Percentiles rank a stretch among this genome's conserved stretches.
Conservation (phyloP, 75 land plant genomes). For the Selaginella moellendorffii region DNA sequence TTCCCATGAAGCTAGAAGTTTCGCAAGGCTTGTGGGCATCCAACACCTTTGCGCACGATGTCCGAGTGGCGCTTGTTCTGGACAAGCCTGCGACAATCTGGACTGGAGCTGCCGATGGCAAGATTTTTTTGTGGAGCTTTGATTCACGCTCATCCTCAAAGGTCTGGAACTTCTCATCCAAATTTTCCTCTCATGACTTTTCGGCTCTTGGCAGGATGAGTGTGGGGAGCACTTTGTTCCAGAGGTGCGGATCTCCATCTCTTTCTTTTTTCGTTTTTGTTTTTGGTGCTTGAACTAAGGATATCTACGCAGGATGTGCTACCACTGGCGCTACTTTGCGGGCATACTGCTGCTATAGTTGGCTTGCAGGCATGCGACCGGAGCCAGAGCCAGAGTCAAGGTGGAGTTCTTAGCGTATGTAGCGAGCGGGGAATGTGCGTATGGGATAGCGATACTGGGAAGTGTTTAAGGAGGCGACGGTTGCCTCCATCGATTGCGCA, state of each 20-base stretch:
- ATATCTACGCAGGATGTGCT: constrained; percentile 22
- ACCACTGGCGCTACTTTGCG: constrained; percentile 58
- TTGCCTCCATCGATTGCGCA: constrained; percentile 62
- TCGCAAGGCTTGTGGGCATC: not conserved
- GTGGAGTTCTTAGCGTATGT: constrained; percentile 43
- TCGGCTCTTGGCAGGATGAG: no score
- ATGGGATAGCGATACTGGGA: constrained; percentile 55
- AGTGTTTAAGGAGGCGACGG: constrained; percentile 46
- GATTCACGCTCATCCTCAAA: constrained; percentile 13
- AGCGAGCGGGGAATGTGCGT: constrained; percentile 61
- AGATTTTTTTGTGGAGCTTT: constrained; percentile 55
- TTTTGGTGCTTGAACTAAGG: not conserved
- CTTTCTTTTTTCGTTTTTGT: not conserved
- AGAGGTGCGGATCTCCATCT: not conserved
- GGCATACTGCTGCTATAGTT: constrained; percentile 50
- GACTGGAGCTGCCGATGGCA: constrained; percentile 72
- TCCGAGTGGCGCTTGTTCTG: constrained; percentile 28
- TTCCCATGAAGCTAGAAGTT: not conserved
- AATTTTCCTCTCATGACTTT: no score
- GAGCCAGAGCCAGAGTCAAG: constrained; percentile 10
- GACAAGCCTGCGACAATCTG: constrained; percentile 38
- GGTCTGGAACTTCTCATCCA: not conserved
- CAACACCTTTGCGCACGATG: constrained; percentile 23
- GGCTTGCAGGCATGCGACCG: constrained; percentile 38
- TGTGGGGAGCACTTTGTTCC: no score